Conservation (phyloP, 768 basidiomycete genomes). For the Tulasnella calospora region DNA sequence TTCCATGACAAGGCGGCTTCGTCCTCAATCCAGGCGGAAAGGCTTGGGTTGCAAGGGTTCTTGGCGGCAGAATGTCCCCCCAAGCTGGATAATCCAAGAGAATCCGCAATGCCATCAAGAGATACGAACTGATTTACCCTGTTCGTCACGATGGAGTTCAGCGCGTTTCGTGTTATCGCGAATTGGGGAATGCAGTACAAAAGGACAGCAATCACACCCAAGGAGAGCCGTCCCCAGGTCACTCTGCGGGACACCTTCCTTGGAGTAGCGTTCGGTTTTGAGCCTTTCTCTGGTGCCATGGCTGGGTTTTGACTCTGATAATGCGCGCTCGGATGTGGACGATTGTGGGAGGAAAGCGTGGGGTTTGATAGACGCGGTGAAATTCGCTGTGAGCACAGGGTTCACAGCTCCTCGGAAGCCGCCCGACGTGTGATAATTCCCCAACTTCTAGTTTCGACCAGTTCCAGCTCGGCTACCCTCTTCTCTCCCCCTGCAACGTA, state of each 20-base stretch:
- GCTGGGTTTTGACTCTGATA: not conserved
- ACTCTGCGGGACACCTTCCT: not conserved
- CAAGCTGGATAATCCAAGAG: not conserved
- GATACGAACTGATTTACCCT: not conserved
- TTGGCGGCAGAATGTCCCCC: not conserved
- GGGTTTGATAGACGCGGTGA: not conserved
- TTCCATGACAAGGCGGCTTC: conserved; percentile 29
- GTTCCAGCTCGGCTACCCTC: not conserved
- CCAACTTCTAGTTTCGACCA: not conserved
- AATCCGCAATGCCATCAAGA: not conserved
- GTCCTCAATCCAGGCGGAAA: conserved; percentile 5
- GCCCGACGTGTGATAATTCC: not conserved
- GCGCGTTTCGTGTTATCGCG: not conserved
- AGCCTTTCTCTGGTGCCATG: not conserved
- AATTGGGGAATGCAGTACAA: conserved; percentile 2
- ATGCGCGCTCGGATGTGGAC: not conserved
- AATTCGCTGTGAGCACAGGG: not conserved
- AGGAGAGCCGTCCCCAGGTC: not conserved
- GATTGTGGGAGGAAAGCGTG: not conserved
- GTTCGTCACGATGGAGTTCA: not conserved
- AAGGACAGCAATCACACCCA: not conserved
- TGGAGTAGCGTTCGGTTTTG: not conserved
- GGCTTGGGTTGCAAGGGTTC: not conserved
- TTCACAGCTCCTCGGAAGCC: not conserved
- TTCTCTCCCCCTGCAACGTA: not conserved